phyloP scores from a whole-genome alignment of 148 eudicot genomes.

The Silene conica region DNA sequence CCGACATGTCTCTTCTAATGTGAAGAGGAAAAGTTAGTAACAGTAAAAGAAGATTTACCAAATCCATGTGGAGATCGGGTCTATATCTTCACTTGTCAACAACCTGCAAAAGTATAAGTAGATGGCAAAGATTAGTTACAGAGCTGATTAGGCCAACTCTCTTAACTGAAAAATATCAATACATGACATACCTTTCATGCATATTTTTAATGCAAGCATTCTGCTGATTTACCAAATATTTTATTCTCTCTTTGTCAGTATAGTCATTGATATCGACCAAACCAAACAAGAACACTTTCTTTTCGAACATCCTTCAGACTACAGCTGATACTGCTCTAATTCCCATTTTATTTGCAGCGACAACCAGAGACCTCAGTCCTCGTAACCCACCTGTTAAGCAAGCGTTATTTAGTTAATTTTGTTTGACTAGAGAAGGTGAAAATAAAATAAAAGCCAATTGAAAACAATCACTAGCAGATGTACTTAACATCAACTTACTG shows the following conservation, averaged over 20 bases:
- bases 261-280: constrained; percentile 51
- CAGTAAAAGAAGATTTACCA: constrained; percentile 35
- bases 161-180: background rate
- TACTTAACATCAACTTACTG: too few species aligned
- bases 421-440: background rate
- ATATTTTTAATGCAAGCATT: constrained; percentile 52
- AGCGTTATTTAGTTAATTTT: too few species aligned
- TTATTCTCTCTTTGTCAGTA: constrained; percentile 55
- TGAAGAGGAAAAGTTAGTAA: background rate
- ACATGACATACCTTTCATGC: constrained; percentile 52
- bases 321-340: constrained; percentile 47
- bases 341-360: constrained; percentile 47
- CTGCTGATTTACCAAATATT: constrained; percentile 53
- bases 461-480: background rate
- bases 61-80: constrained; percentile 56
- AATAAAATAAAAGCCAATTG: background rate
- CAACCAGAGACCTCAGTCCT: constrained; percentile 47
- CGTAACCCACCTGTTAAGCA: too few species aligned
- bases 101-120: constrained; percentile 34
- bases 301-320: constrained; percentile 63
- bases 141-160: background rate
- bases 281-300: constrained; percentile 65
- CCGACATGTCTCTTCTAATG: background rate
- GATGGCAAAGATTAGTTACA: constrained; percentile 1
- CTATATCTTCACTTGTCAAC: constrained; percentile 38